Percentiles rank a stretch among this genome's conserved stretches.
These are phyloP conservation scores for Pleoardoris graminearum DNA, from an alignment of 2,329 filamentous ascomycete species.

Conservation along the genomic window DNA sequence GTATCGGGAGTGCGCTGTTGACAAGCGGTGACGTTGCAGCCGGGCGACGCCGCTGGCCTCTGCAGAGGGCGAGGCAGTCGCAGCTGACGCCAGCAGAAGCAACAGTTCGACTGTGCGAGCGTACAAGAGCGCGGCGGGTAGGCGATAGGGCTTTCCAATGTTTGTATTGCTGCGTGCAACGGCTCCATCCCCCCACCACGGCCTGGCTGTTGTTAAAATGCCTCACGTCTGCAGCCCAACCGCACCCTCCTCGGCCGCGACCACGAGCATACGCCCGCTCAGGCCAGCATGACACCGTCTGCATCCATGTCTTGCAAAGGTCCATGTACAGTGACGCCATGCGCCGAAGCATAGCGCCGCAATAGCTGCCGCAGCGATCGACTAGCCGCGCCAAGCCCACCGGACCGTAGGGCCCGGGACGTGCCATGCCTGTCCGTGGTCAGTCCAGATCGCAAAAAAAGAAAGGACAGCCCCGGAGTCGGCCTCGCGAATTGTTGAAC, in stretches of 20 bases:
- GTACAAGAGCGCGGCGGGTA: not conserved
- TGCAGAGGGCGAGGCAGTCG: constrained; percentile 4
- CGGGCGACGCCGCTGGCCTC: constrained; percentile 14
- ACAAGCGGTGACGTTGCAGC: constrained; percentile 33
- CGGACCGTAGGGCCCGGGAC: not conserved
- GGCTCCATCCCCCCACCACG: constrained; percentile 10
- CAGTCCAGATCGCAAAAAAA: not conserved
- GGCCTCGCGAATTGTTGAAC: no score
- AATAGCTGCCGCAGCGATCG: constrained; percentile 2
- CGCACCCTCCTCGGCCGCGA: constrained; percentile 34
- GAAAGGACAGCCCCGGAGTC: not conserved
- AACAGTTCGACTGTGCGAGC: constrained; percentile 5
- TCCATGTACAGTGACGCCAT: constrained; percentile 5
- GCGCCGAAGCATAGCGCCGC: not conserved
- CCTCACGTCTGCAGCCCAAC: constrained; percentile 30
- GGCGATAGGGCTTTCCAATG: constrained; percentile 10
- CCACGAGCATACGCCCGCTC: constrained; percentile 7
- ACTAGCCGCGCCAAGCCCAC: not conserved
- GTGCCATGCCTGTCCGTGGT: not conserved
- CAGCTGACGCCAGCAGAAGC: constrained; percentile 20
- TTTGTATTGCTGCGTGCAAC: no score
- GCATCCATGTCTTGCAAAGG: not conserved
- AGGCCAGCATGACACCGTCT: constrained; percentile 1
- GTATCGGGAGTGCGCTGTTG: constrained; percentile 27
- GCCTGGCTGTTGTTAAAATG: constrained; percentile 28